These are phyloP conservation scores for Candida cerambycidarum DNA, from an alignment of 805 yeast genomes.

Conservation along the genomic window DNA sequence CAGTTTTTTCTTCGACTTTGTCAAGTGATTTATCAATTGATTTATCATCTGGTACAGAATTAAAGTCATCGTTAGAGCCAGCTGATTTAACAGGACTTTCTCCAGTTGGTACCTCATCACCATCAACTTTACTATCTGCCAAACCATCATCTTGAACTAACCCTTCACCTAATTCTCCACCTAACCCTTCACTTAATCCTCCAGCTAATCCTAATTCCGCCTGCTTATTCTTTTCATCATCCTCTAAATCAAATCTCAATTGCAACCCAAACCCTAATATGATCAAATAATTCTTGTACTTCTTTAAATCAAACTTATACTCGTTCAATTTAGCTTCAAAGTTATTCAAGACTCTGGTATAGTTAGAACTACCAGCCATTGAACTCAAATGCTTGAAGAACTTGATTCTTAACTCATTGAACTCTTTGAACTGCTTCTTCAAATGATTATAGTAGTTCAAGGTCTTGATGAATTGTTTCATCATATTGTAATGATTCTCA, in stretches of 20 bases:
- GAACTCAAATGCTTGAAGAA: slow-evolving; percentile 32
- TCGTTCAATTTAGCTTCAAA: slow-evolving; percentile 42
- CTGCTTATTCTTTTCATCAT: slow-evolving; percentile 21
- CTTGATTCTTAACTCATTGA: slow-evolving; percentile 26
- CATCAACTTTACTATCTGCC: too few species aligned
- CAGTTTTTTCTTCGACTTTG: slow-evolving; percentile 2
- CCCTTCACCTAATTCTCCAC: slow-evolving; percentile 1
- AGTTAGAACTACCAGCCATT: slow-evolving; percentile 30
- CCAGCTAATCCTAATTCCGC: background rate
- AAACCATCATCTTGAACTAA: slow-evolving; percentile 1
- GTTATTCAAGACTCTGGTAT: slow-evolving; percentile 36
- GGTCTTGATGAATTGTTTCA: slow-evolving; percentile 44
- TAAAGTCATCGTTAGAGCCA: slow-evolving; percentile 4
- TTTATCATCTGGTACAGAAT: slow-evolving; percentile 1
- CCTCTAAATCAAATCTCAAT: slow-evolving; percentile 43
- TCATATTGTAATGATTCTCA: slow-evolving; percentile 37
- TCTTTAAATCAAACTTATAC: slow-evolving; percentile 44
- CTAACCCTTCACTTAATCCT: slow-evolving; percentile 3
- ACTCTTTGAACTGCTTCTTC: slow-evolving; percentile 33
- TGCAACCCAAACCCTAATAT: slow-evolving; percentile 49
- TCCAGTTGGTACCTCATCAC: background rate
- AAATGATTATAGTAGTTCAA: slow-evolving; percentile 41
- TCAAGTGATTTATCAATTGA: background rate
- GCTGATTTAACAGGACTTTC: background rate
- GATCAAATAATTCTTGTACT: slow-evolving; percentile 46